Percentiles rank a stretch among this genome's conserved stretches.
These are phyloP conservation scores for Pulveroboletus ravenelii DNA, from an alignment of 768 basidiomycete genomes.

Conservation along the genomic window DNA sequence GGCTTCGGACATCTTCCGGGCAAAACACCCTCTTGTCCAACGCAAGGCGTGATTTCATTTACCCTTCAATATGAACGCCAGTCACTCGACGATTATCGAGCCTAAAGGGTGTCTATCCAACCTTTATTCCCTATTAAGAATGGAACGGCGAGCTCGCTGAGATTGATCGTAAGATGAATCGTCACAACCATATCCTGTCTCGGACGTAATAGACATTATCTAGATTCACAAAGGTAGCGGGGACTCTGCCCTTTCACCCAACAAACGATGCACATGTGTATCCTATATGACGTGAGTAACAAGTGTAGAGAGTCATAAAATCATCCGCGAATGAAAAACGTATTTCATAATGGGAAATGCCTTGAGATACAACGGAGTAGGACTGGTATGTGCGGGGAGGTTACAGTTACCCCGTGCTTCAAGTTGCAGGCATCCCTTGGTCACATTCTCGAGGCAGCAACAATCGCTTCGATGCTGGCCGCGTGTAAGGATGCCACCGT, in stretches of 20 bases:
- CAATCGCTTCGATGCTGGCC: slow-evolving; percentile 12
- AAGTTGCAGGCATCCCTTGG: not conserved
- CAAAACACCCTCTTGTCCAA: not conserved
- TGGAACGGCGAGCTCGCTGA: not conserved
- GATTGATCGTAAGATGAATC: not conserved
- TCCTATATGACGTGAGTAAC: not conserved
- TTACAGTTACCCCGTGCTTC: not conserved
- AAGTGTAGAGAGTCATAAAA: not conserved
- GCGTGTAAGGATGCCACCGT: slow-evolving; percentile 19
- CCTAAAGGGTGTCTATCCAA: not conserved
- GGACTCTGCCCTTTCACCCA: not conserved
- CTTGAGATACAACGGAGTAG: not conserved
- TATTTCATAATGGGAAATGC: not conserved
- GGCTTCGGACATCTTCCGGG: not conserved
- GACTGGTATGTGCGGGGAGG: not conserved
- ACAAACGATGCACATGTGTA: not conserved
- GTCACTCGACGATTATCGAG: not conserved
- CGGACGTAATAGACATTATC: not conserved
- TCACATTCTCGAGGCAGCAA: slow-evolving; percentile 16
- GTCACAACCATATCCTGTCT: not conserved
- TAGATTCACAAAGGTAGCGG: not conserved
- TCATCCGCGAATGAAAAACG: not conserved
- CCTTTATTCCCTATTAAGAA: not conserved
- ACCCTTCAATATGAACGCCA: not conserved
- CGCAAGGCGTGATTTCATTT: not conserved